Conservation (phyloP, 2,329 filamentous ascomycete species). For the Penicillium sp. region DNA sequence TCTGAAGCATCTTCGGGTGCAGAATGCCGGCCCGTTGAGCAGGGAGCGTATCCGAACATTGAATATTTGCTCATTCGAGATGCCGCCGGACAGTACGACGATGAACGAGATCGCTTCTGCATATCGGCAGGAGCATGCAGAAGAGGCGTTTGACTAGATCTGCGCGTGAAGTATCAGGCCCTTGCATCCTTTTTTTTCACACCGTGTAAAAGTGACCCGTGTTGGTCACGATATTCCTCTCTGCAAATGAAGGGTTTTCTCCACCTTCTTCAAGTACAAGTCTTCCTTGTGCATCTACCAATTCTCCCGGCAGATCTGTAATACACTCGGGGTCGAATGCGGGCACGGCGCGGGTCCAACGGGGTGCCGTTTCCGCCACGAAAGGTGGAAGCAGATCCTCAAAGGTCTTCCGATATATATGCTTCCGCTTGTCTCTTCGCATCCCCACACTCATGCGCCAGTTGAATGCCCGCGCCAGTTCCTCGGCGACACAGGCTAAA, state of each 20-base stretch:
- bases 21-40: slow-evolving; percentile 23
- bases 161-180: not conserved
- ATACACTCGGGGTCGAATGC: slow-evolving; percentile 14
- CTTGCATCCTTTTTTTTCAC: slow-evolving; percentile 2
- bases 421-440: slow-evolving; percentile 20
- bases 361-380: slow-evolving; percentile 16
- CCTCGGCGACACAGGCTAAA: slow-evolving; percentile 25
- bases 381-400: slow-evolving; percentile 24
- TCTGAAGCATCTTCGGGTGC: slow-evolving; percentile 25
- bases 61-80: slow-evolving; percentile 29
- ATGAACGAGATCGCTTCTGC: slow-evolving; percentile 30
- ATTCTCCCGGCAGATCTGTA: slow-evolving; percentile 8
- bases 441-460: slow-evolving; percentile 28
- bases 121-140: slow-evolving; percentile 26
- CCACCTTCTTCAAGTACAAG: slow-evolving; percentile 24
- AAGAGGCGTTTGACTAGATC: slow-evolving; percentile 21
- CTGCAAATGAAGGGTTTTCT: slow-evolving; percentile 18
- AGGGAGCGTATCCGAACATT: slow-evolving; percentile 27
- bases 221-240: slow-evolving; percentile 27
- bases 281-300: slow-evolving; percentile 14
- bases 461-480: slow-evolving; percentile 24
- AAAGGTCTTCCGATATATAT: slow-evolving; percentile 23
- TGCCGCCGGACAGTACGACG: slow-evolving; percentile 26
- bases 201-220: slow-evolving; percentile 28
- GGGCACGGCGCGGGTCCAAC: slow-evolving; percentile 18